These are phyloP conservation scores for Spirogloea muscicola DNA, from an alignment of 139 green algal species.

Conservation along the genomic window DNA sequence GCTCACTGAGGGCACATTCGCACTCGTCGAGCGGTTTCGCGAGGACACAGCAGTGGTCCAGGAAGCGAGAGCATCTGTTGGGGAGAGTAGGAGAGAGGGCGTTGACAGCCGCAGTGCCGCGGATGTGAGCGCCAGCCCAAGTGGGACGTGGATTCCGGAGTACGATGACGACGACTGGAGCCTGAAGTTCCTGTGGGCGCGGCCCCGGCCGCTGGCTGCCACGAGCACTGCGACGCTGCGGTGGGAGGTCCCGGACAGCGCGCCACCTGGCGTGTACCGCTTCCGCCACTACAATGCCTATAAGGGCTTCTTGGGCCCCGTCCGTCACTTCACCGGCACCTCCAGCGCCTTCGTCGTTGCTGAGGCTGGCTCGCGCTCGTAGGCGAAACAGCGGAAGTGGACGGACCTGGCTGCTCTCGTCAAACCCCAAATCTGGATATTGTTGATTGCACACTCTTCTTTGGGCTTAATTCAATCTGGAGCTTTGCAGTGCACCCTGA, in stretches of 20 bases:
- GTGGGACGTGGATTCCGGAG: slow-evolving; percentile 50
- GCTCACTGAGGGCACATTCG: slow-evolving; percentile 61
- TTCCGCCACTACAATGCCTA: slow-evolving; percentile 67
- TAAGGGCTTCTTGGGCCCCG: slow-evolving; percentile 58
- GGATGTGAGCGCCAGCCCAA: too few relatives aligned
- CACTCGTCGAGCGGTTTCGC: slow-evolving; percentile 59
- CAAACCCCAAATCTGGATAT: too few relatives aligned
- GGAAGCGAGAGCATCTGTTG: too few relatives aligned
- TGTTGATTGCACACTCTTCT: too few relatives aligned
- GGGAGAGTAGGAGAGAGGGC: too few relatives aligned
- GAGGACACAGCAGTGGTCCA: too few relatives aligned
- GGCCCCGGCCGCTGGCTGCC: slow-evolving; percentile 50
- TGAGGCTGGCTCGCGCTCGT: too few relatives aligned
- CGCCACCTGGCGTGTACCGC: slow-evolving; percentile 58
- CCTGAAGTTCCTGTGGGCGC: slow-evolving; percentile 62
- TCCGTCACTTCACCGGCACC: slow-evolving; percentile 50
- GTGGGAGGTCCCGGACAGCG: slow-evolving; percentile 60
- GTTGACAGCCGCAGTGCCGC: too few relatives aligned
- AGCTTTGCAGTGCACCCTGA: too few relatives aligned
- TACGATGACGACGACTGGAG: slow-evolving; percentile 65
- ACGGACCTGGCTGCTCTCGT: too few relatives aligned
- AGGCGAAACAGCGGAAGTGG: too few relatives aligned
- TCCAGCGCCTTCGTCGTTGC: slow-evolving; percentile 25
- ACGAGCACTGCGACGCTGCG: slow-evolving; percentile 62
- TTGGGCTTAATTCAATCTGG: too few relatives aligned